Evolutionary conservation across 805 yeast species (phyloP).

Genomic region (Millerago galiae): DNA sequence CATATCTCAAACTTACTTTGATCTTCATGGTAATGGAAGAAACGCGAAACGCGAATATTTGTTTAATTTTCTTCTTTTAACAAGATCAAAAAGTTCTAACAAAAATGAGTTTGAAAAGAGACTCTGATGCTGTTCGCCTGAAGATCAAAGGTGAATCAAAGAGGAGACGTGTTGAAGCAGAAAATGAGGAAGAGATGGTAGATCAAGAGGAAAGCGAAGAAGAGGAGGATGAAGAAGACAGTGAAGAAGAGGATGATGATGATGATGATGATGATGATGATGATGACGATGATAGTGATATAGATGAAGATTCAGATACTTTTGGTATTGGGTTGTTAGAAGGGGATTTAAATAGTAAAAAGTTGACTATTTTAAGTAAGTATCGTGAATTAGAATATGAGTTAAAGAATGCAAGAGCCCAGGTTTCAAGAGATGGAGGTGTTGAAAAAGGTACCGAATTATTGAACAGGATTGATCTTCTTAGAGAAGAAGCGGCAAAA

Average conservation of each 20-base stretch:
- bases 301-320: conserved; percentile 2
- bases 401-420: conserved; percentile 35
- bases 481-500: conserved; percentile 38
- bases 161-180: conserved; percentile 2
- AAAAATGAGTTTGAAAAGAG: conserved; percentile 1
- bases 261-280: conserved; percentile 12
- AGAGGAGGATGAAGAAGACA: conserved; percentile 1
- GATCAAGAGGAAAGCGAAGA: conserved; percentile 5
- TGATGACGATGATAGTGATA: conserved; percentile 10
- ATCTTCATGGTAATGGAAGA: background rate
- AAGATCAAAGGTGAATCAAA: background rate
- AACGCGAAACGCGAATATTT: conserved; percentile 1
- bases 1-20: conserved; percentile 1
- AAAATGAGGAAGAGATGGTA: background rate
- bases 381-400: conserved; percentile 26
- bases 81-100: background rate
- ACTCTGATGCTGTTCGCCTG: background rate
- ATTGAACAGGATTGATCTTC: conserved; percentile 37
- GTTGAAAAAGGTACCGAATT: conserved; percentile 39
- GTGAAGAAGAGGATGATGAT: conserved; percentile 5
- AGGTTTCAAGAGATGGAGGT: conserved; percentile 55
- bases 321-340: background rate
- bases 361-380: conserved; percentile 26
- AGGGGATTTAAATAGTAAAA: conserved; percentile 10
- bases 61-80: background rate